Evolutionary conservation across 2,329 filamentous ascomycete genomes (phyloP).

Genomic region (Trichoderma sp.): DNA sequence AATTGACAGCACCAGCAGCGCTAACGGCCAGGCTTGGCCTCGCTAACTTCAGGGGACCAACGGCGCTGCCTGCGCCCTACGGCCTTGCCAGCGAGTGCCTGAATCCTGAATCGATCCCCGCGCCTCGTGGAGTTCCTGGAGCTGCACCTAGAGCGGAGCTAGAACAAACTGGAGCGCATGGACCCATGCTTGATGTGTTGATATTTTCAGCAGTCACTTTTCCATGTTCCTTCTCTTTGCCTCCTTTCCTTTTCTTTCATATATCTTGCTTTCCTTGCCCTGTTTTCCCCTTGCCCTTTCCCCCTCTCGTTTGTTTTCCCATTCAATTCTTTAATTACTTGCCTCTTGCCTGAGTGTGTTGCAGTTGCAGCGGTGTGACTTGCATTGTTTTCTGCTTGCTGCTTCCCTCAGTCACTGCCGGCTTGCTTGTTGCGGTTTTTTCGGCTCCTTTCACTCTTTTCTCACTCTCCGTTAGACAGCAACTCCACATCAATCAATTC

Average conservation of each 20-base stretch:
- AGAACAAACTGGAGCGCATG: not conserved
- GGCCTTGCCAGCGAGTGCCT: not conserved
- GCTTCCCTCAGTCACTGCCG: not conserved
- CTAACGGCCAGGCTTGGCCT: not conserved
- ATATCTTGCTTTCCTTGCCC: not conserved
- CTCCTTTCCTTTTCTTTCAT: slow-evolving; percentile 4
- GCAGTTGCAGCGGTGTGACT: not conserved
- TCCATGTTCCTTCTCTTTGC: not conserved
- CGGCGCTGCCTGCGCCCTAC: not conserved
- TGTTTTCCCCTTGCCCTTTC: not conserved
- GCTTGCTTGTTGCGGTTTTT: not conserved
- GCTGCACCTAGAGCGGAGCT: slow-evolving; percentile 10
- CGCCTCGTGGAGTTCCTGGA: slow-evolving; percentile 13
- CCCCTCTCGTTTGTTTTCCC: not conserved
- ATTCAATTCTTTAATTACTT: not conserved
- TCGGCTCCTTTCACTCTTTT: not conserved
- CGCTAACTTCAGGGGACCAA: not conserved
- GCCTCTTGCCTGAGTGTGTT: not conserved
- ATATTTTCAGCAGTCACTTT: slow-evolving; percentile 5
- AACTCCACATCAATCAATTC: not conserved
- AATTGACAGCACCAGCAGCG: not conserved
- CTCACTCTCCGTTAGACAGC: not conserved
- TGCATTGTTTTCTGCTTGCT: not conserved
- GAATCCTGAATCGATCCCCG: slow-evolving; percentile 3
- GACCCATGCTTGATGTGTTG: not conserved